Evolutionary conservation across 306 rosid species (phyloP).

Genomic region (Quillaja saponaria): DNA sequence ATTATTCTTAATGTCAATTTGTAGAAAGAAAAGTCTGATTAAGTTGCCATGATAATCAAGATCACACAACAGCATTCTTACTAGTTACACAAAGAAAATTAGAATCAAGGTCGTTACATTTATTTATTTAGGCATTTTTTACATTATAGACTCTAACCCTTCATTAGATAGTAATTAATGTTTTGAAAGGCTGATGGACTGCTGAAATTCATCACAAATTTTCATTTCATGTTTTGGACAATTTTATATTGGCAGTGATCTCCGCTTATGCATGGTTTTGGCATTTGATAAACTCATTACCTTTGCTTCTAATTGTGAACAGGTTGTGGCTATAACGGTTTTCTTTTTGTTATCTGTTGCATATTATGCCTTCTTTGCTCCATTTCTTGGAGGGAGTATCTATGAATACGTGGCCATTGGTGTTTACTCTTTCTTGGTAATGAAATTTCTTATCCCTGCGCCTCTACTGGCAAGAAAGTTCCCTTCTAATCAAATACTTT

Average conservation of each 20-base stretch:
- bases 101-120: neutral
- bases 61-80: neutral
- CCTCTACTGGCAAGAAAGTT: neutral
- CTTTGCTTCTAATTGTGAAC: constrained; percentile 32
- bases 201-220: neutral
- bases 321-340: constrained; percentile 81
- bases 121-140: neutral
- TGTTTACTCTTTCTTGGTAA: constrained; percentile 71
- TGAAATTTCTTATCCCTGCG: constrained; percentile 14
- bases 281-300: constrained; percentile 16
- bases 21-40: constrained; percentile 1
- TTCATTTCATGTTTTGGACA: neutral
- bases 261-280: constrained; percentile 5
- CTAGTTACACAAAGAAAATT: neutral
- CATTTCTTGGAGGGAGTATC: constrained; percentile 61
- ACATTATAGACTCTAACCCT: constrained; percentile 5
- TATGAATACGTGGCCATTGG: constrained; percentile 63
- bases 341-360: constrained; percentile 78
- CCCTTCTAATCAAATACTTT: neutral
- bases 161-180: neutral
- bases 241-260: neutral
- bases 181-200: neutral
- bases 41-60: neutral
- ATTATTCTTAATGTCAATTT: neutral
- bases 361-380: constrained; percentile 78